Evolutionary conservation across 1,139 yeast genomes (phyloP).

Genomic region (Sugiyamaella neomexicana): DNA sequence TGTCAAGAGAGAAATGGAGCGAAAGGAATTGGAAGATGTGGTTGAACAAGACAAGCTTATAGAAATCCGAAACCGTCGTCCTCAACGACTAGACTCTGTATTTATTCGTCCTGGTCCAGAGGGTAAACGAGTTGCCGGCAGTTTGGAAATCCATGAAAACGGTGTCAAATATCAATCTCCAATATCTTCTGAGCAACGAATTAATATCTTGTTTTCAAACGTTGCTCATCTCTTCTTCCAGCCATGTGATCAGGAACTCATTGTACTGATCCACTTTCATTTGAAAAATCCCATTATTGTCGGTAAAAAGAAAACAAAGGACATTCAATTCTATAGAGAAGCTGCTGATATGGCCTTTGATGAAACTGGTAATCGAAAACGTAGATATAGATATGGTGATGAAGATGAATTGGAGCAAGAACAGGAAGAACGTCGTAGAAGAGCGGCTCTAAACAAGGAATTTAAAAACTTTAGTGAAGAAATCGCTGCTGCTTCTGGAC

Average conservation of each 20-base stretch:
- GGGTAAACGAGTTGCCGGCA: conserved; percentile 90
- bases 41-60: conserved; percentile 86
- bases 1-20: conserved; percentile 85
- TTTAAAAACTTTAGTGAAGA: conserved; percentile 86
- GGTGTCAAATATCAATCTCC: conserved; percentile 90
- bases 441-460: conserved; percentile 88
- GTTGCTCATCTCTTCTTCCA: conserved; percentile 93
- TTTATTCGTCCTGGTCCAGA: conserved; percentile 96
- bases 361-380: conserved; percentile 94
- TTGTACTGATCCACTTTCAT: conserved; percentile 90
- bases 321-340: conserved; percentile 93
- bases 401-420: conserved; percentile 98
- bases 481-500: conserved; percentile 79
- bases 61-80: conserved; percentile 77
- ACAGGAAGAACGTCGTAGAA: conserved; percentile 94
- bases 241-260: conserved; percentile 92
- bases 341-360: conserved; percentile 96
- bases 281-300: conserved; percentile 90
- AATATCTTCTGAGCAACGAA: conserved; percentile 76
- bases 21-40: conserved; percentile 91
- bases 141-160: conserved; percentile 88
- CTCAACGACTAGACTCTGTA: conserved; percentile 82
- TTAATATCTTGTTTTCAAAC: conserved; percentile 85
- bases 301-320: conserved; percentile 94
- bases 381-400: conserved; percentile 90